Conservation (phyloP, 2,329 filamentous ascomycete species). For the Leptosphaerulina australis region DNA sequence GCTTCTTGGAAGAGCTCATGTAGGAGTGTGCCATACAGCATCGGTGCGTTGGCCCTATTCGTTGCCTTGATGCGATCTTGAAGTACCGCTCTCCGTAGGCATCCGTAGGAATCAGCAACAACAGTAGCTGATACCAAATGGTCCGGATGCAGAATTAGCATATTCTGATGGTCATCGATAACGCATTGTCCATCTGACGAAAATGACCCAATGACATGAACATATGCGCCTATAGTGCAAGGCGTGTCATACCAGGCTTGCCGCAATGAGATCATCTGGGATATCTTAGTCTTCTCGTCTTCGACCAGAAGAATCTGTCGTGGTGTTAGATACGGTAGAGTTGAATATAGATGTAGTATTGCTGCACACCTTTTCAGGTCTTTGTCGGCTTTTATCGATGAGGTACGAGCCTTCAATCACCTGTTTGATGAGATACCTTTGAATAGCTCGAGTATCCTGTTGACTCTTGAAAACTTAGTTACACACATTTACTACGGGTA, state of each 20-base stretch:
- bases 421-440: constrained; percentile 82
- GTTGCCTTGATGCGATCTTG: constrained; percentile 95
- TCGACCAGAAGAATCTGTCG: constrained; percentile 78
- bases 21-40: constrained; percentile 90
- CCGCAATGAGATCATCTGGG: constrained; percentile 75
- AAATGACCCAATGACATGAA: constrained; percentile 86
- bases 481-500: constrained; percentile 27
- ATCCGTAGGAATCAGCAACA: constrained; percentile 94
- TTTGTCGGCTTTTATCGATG: constrained; percentile 64
- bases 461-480: constrained; percentile 73
- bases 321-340: constrained; percentile 26
- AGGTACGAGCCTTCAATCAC: constrained; percentile 72
- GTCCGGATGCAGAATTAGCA: constrained; percentile 92
- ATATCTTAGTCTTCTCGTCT: constrained; percentile 71
- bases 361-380: constrained; percentile 71
- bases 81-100: constrained; percentile 86
- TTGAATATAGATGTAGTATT: background rate
- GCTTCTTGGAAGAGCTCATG: constrained; percentile 96
- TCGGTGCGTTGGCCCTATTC: constrained; percentile 75
- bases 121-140: constrained; percentile 94
- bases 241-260: constrained; percentile 87
- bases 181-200: constrained; percentile 73
- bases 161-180: constrained; percentile 79
- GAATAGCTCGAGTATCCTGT: constrained; percentile 74
- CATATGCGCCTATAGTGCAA: constrained; percentile 73